A percentile compares a stretch with the other conserved stretches of the same genome.
These are phyloP conservation scores for Nissolia schottii DNA, from an alignment of 306 rosid genomes.

Conservation along the genomic window DNA sequence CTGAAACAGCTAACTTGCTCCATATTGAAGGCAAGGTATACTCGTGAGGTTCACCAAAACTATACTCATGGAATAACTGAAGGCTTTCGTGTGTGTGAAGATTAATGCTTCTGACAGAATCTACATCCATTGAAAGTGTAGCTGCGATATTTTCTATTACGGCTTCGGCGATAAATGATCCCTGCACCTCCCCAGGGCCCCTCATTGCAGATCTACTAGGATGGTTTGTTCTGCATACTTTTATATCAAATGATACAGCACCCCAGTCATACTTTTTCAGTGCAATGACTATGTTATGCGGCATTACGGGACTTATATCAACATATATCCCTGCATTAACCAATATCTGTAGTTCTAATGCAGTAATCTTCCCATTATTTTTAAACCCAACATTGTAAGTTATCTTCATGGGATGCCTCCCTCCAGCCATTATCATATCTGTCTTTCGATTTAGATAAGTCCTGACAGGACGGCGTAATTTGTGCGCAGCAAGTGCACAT, in stretches of 20 bases:
- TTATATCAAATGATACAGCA: slow-evolving; percentile 70
- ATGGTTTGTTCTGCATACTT: slow-evolving; percentile 81
- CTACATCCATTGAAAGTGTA: slow-evolving; percentile 63
- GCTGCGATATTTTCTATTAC: slow-evolving; percentile 82
- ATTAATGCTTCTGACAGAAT: slow-evolving; percentile 65
- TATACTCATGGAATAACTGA: slow-evolving; percentile 38
- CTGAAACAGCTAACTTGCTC: slow-evolving; percentile 58
- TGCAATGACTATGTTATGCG: slow-evolving; percentile 37
- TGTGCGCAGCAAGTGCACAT: slow-evolving; percentile 90
- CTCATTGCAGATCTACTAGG: slow-evolving; percentile 90
- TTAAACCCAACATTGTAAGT: slow-evolving; percentile 81
- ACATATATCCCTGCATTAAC: slow-evolving; percentile 66
- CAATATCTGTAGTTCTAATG: slow-evolving; percentile 65
- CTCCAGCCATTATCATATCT: slow-evolving; percentile 93
- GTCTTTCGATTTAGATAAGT: slow-evolving; percentile 73
- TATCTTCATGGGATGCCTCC: slow-evolving; percentile 95
- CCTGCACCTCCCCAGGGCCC: slow-evolving; percentile 86
- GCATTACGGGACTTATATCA: slow-evolving; percentile 66
- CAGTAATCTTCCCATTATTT: slow-evolving; percentile 81
- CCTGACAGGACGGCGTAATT: slow-evolving; percentile 74
- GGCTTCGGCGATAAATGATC: slow-evolving; percentile 88
- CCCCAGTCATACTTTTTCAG: slow-evolving; percentile 95
- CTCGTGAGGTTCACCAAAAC: slow-evolving; percentile 63
- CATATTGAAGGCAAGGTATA: slow-evolving; percentile 81
- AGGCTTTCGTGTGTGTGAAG: slow-evolving; percentile 74